These are phyloP conservation scores for Leptographium lundbergii DNA, from an alignment of 2,329 filamentous ascomycete genomes.

Conservation along the genomic window DNA sequence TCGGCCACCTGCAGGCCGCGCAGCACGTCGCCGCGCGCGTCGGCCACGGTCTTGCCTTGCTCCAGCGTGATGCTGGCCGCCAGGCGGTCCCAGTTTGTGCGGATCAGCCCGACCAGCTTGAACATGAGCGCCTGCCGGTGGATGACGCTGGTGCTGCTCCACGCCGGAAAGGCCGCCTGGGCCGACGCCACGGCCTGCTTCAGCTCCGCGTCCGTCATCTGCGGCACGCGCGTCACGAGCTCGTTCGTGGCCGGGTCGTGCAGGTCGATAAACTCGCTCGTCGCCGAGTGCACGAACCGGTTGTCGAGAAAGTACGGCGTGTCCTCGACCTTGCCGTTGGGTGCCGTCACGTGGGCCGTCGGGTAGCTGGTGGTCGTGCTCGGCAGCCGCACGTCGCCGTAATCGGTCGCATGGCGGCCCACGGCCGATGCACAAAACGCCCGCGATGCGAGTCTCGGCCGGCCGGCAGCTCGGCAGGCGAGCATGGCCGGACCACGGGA, in stretches of 20 bases:
- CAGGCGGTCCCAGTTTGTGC: conserved; percentile 74
- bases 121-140: conserved; percentile 77
- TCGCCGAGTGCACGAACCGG: conserved; percentile 54
- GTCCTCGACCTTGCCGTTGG: conserved; percentile 47
- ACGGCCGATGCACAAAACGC: conserved; percentile 26
- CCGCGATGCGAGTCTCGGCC: background rate
- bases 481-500: conserved; percentile 6
- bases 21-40: conserved; percentile 71
- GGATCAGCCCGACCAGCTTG: conserved; percentile 66
- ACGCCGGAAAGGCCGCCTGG: conserved; percentile 60
- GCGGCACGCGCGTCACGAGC: conserved; percentile 69
- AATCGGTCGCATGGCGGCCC: conserved; percentile 30
- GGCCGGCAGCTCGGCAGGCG: background rate
- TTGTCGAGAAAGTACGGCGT: conserved; percentile 79
- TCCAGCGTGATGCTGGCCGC: conserved; percentile 78
- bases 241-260: conserved; percentile 79
- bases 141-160: conserved; percentile 61
- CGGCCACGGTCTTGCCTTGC: conserved; percentile 79
- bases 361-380: conserved; percentile 51
- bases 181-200: conserved; percentile 63
- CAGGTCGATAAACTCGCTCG: conserved; percentile 65
- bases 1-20: conserved; percentile 76
- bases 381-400: conserved; percentile 27
- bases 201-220: conserved; percentile 68
- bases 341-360: conserved; percentile 53